Base-by-base conservation (phyloP, 805 yeast genomes). In the Ogataea haglerorum region DNA sequence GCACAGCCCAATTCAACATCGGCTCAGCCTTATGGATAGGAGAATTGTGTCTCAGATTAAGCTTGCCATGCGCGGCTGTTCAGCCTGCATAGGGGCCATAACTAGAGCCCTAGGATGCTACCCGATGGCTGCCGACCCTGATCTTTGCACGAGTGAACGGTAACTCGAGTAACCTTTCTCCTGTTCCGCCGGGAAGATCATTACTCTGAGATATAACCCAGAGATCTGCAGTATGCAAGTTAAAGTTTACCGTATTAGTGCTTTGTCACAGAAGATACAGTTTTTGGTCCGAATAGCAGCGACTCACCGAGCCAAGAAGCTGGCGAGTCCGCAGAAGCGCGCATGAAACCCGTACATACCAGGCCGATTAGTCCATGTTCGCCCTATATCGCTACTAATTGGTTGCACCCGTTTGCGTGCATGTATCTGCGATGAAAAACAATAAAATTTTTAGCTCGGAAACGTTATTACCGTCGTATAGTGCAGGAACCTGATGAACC, bases 391-490 rank as follows among this genome's bases (percentile, higher is more conserved):
- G 31, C 17, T 21, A 10, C 21, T 15, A 16, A 12, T 29, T 13
- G 16, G 6, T n/a, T 1, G 19, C 10, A 9, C 27, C 27, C 14
- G 27, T 24, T 24, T 30, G 12, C 25, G 16, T 9, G 24, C 30
- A 7, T 9, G 24, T 23, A 7, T 16, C 16, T 16, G 16, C n/a
- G 12, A 10, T 6, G 6, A 17, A 13, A 25, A 27, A 27, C 14
- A 26, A 19, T 12, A 36, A 12, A 13, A 16, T 27, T 22, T 34
- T 30, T 5, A 36, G 14, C 30, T 17, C 21, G 40, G 40, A 36
- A 36, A 10, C 21, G 21, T 29, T 18, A 36, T 29, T 29, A 23
- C 37, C 3, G 16, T 19, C 14, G 21, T 18, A 24, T 7, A 12
- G 27, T 4, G n/a, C 27, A 24, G 21, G 5, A 7, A 19, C 9